Conservation (phyloP, 306 rosid species). For the Castanea crenata region DNA sequence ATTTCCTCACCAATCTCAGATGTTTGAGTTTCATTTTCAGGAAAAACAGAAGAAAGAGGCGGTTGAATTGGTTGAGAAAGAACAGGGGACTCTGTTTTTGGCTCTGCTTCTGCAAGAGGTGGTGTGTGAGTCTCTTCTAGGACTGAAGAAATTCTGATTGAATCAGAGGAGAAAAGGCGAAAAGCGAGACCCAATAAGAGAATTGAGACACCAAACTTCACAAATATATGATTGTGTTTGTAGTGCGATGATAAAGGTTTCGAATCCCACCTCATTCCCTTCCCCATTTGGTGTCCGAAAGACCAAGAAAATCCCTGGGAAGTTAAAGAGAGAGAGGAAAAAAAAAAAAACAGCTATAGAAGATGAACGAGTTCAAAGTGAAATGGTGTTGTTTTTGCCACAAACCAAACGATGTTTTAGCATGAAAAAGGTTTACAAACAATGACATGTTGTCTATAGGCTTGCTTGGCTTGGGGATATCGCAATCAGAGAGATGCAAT, state of each 20-base stretch:
- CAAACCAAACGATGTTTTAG: conserved; percentile 2
- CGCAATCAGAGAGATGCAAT: too few species aligned
- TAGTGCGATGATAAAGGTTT: conserved; percentile 18
- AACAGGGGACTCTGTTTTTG: conserved; percentile 4
- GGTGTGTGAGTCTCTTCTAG: not conserved
- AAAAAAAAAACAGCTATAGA: not conserved
- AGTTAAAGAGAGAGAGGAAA: not conserved
- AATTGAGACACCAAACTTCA: conserved; percentile 36
- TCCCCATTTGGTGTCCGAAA: conserved; percentile 20
- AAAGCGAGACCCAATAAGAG: conserved; percentile 40
- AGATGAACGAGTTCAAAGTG: not conserved
- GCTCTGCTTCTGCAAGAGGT: conserved; percentile 7
- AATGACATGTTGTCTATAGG: not conserved
- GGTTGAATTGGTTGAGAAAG: conserved; percentile 6
- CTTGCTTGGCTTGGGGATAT: not conserved
- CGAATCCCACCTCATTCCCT: conserved; percentile 32
- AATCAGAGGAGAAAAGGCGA: conserved; percentile 35
- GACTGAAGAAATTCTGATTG: conserved; percentile 22
- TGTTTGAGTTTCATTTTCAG: conserved; percentile 12
- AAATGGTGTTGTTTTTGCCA: not conserved
- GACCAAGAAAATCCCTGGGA: not conserved
- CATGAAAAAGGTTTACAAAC: not conserved
- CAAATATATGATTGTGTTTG: conserved; percentile 25
- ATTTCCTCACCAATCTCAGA: conserved; percentile 28
- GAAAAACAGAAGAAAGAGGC: conserved; percentile 16